Percentiles rank a stretch among this genome's conserved stretches.
phyloP scores from a whole-genome alignment of 2,329 filamentous ascomycete genomes.

The Thelonectria rubi region DNA sequence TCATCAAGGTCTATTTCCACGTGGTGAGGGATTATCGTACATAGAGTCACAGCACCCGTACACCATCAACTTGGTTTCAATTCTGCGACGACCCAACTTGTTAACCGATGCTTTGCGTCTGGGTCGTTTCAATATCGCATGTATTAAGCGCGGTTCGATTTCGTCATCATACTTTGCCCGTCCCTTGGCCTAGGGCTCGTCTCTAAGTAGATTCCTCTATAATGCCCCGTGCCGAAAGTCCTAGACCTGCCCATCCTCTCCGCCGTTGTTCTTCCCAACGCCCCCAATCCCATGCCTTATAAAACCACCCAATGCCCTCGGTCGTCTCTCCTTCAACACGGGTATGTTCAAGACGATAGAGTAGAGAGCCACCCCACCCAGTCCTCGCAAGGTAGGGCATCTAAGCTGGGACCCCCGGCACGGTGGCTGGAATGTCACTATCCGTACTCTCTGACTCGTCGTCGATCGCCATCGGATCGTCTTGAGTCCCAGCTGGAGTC shows the following conservation, averaged over 20 bases:
- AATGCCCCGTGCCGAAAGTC: no score
- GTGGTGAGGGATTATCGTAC: conserved; percentile 11
- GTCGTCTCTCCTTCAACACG: background rate
- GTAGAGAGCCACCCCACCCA: conserved; percentile 23
- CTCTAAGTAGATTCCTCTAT: no score
- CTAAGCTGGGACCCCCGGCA: background rate
- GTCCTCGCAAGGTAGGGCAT: background rate
- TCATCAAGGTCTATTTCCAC: conserved; percentile 8
- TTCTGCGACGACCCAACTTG: background rate
- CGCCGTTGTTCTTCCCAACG: background rate
- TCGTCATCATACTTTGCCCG: no score
- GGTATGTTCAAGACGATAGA: conserved; percentile 6
- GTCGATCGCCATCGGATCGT: conserved; percentile 44
- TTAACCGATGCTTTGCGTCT: no score
- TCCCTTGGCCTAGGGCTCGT: no score
- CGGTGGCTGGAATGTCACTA: conserved; percentile 42
- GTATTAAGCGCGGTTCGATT: no score
- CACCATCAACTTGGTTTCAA: background rate
- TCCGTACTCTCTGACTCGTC: conserved; percentile 32
- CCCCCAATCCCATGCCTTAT: background rate
- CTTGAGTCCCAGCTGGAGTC: conserved; percentile 26
- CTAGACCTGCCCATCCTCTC: background rate
- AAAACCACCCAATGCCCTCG: no score
- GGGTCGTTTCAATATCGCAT: no score
- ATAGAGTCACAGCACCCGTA: background rate